Percentiles rank a stretch among this genome's conserved stretches.
Conservation (phyloP, 768 basidiomycete genomes). For the Sistotremastrum suecicum region DNA sequence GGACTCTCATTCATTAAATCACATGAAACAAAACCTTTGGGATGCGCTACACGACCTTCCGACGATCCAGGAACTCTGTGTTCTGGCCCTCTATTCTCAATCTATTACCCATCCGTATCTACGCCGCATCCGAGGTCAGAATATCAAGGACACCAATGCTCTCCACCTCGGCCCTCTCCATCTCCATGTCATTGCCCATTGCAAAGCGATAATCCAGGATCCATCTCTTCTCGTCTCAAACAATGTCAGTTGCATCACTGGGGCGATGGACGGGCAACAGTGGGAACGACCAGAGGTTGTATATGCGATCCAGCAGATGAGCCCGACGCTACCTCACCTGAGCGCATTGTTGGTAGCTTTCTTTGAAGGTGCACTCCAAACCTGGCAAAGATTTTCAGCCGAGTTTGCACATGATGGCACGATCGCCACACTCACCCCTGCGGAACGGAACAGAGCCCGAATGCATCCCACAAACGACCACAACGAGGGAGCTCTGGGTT, state of each 20-base stretch:
- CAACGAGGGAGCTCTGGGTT: slow-evolving; percentile 16
- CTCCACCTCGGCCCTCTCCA: slow-evolving; percentile 13
- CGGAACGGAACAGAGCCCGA: slow-evolving; percentile 3
- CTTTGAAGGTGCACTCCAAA: slow-evolving; percentile 9
- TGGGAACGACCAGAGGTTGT: slow-evolving; percentile 6
- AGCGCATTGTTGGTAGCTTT: slow-evolving; percentile 8
- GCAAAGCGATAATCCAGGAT: slow-evolving; percentile 10
- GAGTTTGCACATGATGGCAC: slow-evolving; percentile 13
- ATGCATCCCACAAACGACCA: slow-evolving; percentile 16
- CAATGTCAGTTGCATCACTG: slow-evolving; percentile 3
- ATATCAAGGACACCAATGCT: slow-evolving; percentile 9
- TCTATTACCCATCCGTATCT: slow-evolving; percentile 16
- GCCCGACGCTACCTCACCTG: slow-evolving; percentile 7
- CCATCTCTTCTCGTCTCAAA: slow-evolving; percentile 9
- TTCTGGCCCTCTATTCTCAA: slow-evolving; percentile 10
- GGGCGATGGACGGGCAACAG: slow-evolving; percentile 6
- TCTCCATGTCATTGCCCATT: slow-evolving; percentile 6
- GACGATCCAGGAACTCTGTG: slow-evolving; percentile 13
- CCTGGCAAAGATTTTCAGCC: slow-evolving; percentile 14
- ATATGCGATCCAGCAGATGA: slow-evolving; percentile 4
- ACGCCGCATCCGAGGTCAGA: slow-evolving; percentile 7
- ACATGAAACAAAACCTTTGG: slow-evolving; percentile 16
- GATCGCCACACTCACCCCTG: slow-evolving; percentile 7
- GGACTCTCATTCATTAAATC: slow-evolving; percentile 8
- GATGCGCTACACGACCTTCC: slow-evolving; percentile 10